Conservation (phyloP, 1,284 basidiomycete genomes). For the Ustilago cynodontis region DNA sequence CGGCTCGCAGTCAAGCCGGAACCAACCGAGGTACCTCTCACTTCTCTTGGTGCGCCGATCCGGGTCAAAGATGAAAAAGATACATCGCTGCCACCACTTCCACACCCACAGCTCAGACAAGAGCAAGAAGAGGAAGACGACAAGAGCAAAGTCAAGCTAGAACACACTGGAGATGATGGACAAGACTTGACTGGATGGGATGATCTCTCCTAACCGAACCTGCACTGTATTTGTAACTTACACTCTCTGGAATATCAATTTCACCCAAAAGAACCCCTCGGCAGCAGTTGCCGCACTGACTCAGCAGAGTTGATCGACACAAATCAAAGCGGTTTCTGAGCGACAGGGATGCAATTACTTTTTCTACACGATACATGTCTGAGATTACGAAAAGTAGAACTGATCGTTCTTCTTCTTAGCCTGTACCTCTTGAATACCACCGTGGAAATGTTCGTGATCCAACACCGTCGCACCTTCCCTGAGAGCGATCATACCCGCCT, state of each 20-base stretch:
- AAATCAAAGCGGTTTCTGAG: too few species aligned
- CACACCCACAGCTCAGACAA: not conserved
- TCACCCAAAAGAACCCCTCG: not conserved
- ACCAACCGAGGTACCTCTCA: not conserved
- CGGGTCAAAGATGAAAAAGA: conserved; percentile 23
- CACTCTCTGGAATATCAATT: not conserved
- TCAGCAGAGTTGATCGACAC: not conserved
- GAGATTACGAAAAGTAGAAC: conserved; percentile 60
- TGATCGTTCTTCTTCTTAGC: conserved; percentile 70
- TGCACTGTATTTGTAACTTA: not conserved
- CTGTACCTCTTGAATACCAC: conserved; percentile 69
- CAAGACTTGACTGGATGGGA: conserved; percentile 49
- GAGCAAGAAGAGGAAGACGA: not conserved
- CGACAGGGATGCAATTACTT: not conserved
- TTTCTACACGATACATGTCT: not conserved
- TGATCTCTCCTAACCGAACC: conserved; percentile 20
- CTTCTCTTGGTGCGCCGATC: not conserved
- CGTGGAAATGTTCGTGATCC: conserved; percentile 69
- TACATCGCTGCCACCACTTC: not conserved
- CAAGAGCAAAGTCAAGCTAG: conserved; percentile 20
- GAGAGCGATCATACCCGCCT: conserved; percentile 95
- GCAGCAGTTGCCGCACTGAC: too few species aligned
- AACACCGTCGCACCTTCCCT: conserved; percentile 84
- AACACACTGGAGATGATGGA: not conserved
- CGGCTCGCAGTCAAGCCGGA: conserved; percentile 14